Evolutionary conservation across 2,329 filamentous ascomycete species (phyloP).

Genomic region (Penicillium hordei): DNA sequence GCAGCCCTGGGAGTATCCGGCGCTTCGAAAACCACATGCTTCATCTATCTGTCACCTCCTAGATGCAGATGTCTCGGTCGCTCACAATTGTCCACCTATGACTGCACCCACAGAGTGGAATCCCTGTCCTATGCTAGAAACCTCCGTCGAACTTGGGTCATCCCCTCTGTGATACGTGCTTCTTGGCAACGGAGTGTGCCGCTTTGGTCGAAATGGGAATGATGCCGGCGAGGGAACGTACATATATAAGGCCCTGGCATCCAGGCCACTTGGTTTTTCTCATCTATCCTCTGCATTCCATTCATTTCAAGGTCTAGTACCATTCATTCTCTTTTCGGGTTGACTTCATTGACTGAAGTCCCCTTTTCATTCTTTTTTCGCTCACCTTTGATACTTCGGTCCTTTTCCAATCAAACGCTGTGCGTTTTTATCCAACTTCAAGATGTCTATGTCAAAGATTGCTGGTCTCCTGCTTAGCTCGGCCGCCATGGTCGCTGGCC

Average conservation of each 20-base stretch:
- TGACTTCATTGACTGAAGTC: constrained; percentile 39
- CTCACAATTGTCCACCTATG: constrained; percentile 28
- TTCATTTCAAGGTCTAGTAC: constrained; percentile 35
- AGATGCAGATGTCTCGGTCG: constrained; percentile 18
- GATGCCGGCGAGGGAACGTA: constrained; percentile 8
- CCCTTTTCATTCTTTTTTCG: constrained; percentile 32
- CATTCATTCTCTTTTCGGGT: constrained; percentile 30
- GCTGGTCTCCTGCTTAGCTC: constrained; percentile 36
- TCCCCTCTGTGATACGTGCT: constrained; percentile 14
- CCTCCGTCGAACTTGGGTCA: constrained; percentile 19
- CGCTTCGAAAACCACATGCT: constrained; percentile 15
- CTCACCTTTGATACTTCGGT: constrained; percentile 20
- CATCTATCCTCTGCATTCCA: constrained; percentile 28
- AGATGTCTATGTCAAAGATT: constrained; percentile 38
- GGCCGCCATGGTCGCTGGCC: constrained; percentile 39
- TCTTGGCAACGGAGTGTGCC: constrained; percentile 16
- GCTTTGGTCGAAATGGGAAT: constrained; percentile 14
- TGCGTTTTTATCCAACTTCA: constrained; percentile 27
- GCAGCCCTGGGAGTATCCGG: constrained; percentile 7
- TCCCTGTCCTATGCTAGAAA: constrained; percentile 16
- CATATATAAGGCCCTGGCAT: constrained; percentile 23
- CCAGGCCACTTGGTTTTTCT: constrained; percentile 16
- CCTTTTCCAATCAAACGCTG: constrained; percentile 28
- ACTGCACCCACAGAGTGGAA: constrained; percentile 12
- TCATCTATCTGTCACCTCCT: constrained; percentile 35